A percentile compares a stretch with the other conserved stretches of the same genome.
These are phyloP conservation scores for Chaetomiaceae sp. DNA, from an alignment of 2,329 filamentous ascomycete species.

Conservation along the genomic window DNA sequence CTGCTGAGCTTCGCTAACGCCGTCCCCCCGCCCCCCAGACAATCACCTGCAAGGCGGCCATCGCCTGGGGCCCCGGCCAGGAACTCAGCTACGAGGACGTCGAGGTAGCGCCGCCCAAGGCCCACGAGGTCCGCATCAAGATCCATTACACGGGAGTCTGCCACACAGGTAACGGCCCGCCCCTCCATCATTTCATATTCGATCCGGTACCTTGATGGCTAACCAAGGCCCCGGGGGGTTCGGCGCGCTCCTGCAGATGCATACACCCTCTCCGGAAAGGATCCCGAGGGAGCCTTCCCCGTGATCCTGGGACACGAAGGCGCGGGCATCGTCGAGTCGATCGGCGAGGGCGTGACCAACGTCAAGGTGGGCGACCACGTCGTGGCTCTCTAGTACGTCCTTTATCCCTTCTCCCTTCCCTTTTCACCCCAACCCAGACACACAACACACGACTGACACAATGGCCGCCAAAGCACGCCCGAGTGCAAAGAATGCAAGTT, in stretches of 20 bases:
- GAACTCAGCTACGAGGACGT: constrained; percentile 85
- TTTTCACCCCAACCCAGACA: background rate
- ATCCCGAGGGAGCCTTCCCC: constrained; percentile 92
- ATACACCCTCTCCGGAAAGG: constrained; percentile 92
- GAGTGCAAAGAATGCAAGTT: constrained; percentile 99
- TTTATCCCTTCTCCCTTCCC: constrained; percentile 11
- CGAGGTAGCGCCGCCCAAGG: constrained; percentile 82
- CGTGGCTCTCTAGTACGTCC: constrained; percentile 73
- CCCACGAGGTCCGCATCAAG: constrained; percentile 93
- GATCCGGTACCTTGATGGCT: constrained; percentile 9
- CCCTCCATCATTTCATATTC: background rate
- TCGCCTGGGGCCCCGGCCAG: constrained; percentile 95
- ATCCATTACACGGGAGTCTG: constrained; percentile 98
- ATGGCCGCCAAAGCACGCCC: constrained; percentile 69
- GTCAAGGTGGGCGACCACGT: constrained; percentile 94
- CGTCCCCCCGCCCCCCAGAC: constrained; percentile 52
- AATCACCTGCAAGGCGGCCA: constrained; percentile 94
- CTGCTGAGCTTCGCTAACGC: constrained; percentile 10
- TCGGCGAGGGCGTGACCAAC: constrained; percentile 90
- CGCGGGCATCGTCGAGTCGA: constrained; percentile 86
- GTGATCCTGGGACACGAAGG: constrained; percentile 87
- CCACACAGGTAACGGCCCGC: constrained; percentile 68
- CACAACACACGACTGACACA: constrained; percentile 16
- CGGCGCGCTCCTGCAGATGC: constrained; percentile 59
- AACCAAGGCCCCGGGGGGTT: no score